Conservation (phyloP, 2,329 filamentous ascomycete species). For the Botrytis porri region DNA sequence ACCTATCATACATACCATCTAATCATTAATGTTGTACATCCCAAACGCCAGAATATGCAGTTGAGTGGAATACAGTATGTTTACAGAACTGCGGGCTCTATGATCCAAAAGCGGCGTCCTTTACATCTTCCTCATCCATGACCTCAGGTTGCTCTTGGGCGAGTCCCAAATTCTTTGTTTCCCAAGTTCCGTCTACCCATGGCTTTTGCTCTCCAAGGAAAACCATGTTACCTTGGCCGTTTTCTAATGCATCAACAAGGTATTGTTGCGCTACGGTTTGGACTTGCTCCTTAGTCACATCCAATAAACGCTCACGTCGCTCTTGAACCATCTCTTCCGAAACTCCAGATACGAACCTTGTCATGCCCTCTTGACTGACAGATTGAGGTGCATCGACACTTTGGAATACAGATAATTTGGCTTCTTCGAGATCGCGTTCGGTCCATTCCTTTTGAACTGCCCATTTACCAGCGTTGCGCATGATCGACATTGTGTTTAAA, state of each 20-base stretch:
- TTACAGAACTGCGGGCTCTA: slow-evolving; percentile 30
- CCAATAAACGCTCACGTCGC: slow-evolving; percentile 78
- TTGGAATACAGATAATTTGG: slow-evolving; percentile 94
- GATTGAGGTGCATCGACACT: slow-evolving; percentile 82
- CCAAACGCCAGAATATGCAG: slow-evolving; percentile 23
- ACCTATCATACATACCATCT: slow-evolving; percentile 17
- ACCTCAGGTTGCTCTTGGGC: slow-evolving; percentile 44
- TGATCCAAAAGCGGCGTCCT: slow-evolving; percentile 32
- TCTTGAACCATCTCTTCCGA: slow-evolving; percentile 86
- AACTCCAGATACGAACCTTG: slow-evolving; percentile 78
- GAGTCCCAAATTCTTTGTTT: slow-evolving; percentile 70
- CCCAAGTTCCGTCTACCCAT: slow-evolving; percentile 75
- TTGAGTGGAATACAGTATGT: slow-evolving; percentile 34
- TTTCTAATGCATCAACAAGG: slow-evolving; percentile 64
- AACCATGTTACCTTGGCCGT: slow-evolving; percentile 59
- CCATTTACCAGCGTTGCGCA: slow-evolving; percentile 78
- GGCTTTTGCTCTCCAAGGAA: slow-evolving; percentile 82
- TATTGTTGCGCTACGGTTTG: slow-evolving; percentile 78
- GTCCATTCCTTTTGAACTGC: slow-evolving; percentile 79
- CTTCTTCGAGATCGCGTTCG: slow-evolving; percentile 85
- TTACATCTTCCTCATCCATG: slow-evolving; percentile 34
- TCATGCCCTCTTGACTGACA: slow-evolving; percentile 85
- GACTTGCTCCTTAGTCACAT: slow-evolving; percentile 79
- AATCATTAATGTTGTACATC: slow-evolving; percentile 22
- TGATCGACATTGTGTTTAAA: slow-evolving; percentile 79